Evolutionary conservation across 2,329 filamentous ascomycete species (phyloP), one percentile per base, ranked within the genome.

Genomic region (Sarocladium strictum): DNA sequence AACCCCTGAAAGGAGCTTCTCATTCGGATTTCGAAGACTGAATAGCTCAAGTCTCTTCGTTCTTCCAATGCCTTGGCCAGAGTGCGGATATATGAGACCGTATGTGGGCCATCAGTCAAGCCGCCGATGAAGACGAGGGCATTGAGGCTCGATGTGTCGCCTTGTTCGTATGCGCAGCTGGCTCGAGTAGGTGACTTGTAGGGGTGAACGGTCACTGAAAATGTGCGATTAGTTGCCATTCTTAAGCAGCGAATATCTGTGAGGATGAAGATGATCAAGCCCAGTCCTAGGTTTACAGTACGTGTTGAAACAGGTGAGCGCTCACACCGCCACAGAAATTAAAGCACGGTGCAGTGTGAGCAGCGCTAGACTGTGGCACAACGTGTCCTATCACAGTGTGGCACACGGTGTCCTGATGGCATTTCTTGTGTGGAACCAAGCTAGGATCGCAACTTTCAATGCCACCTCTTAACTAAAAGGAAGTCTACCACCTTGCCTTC

Each of bases 81-180:
- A 1, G 66, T 63, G 4, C 74, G 72, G 49, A 76, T 71, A 57
- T 87, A 89, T 1, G 76, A 71, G 9, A 87, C 77, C 0, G 83
- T 84, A 58, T 87, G 80, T 56, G 86, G 80, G 1, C 86, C 86
- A 66, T 90, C 87, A 35, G 78, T 78, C 15, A 91, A 78, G 33
- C 87, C 87, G 58, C 85, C 86, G 58, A 90, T 77, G 70, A 87
- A 87, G 57, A 90, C 68, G 54, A 90, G 68, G 2, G 83, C 84
- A 67, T 89, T 83, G 51, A 66, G 71, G 55, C 72, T 67, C 38
- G 68, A 62, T 11, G 60, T 40, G 15, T 66, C 64, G 23, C 77
- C 76, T 17, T 70, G 62, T 61, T 80, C 77, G 58, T 80, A 80
- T 29, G 76, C 76, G 55, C 69, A 72, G 6, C 72, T 69, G 50